Percentiles rank a stretch among this genome's conserved stretches.
Evolutionary conservation across 1,284 basidiomycete species (phyloP).

Genomic region (Leccinum solheimii): DNA sequence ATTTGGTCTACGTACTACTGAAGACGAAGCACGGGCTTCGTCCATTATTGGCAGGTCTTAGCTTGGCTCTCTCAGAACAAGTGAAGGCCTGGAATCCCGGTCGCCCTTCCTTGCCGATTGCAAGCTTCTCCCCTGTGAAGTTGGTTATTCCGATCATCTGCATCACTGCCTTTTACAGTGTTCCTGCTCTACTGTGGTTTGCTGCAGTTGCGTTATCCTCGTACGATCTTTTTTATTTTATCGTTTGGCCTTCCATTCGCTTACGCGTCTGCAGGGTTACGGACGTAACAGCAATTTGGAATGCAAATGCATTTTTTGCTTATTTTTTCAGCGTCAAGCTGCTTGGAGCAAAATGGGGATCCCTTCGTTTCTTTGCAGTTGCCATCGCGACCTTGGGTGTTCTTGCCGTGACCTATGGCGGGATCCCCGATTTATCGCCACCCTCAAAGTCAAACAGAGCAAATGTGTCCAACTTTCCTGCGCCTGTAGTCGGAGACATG

Average conservation of each 20-base stretch:
- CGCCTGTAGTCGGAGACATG: conserved; percentile 73
- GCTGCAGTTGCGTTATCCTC: conserved; percentile 65
- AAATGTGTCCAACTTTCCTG: conserved; percentile 33
- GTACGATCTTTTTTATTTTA: conserved; percentile 46
- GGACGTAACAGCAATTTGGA: conserved; percentile 84
- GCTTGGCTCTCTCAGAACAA: conserved; percentile 53
- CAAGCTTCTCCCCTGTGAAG: conserved; percentile 44
- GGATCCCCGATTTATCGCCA: conserved; percentile 40
- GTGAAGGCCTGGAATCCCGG: conserved; percentile 40
- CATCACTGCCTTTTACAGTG: conserved; percentile 59
- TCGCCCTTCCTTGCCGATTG: conserved; percentile 9
- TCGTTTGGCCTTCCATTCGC: conserved; percentile 12
- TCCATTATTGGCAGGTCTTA: conserved; percentile 51
- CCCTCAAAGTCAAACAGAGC: conserved; percentile 21
- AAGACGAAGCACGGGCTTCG: conserved; percentile 48
- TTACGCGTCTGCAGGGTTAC: conserved; percentile 52
- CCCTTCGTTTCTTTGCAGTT: conserved; percentile 65
- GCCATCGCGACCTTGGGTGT: conserved; percentile 75
- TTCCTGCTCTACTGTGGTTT: conserved; percentile 74
- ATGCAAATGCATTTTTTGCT: conserved; percentile 82
- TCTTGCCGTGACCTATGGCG: conserved; percentile 74
- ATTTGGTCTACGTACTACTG: conserved; percentile 59
- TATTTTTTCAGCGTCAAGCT: conserved; percentile 71
- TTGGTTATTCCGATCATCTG: conserved; percentile 47
- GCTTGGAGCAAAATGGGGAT: conserved; percentile 60